These are phyloP conservation scores for Skeletonema potamos DNA, from an alignment of 108 stramenopile species.

Conservation along the genomic window DNA sequence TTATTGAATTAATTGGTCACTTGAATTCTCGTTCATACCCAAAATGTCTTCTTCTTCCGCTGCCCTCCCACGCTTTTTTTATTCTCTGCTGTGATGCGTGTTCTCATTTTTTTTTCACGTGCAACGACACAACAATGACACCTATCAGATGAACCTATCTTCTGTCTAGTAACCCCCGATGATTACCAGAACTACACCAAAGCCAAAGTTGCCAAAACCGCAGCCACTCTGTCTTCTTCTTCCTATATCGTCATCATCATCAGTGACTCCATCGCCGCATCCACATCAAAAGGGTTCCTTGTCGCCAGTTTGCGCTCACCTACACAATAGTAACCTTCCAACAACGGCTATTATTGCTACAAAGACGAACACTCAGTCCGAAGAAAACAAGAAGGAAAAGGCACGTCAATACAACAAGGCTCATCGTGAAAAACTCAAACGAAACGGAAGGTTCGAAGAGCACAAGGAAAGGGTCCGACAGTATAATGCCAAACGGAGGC, in stretches of 20 bases:
- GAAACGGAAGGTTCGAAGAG: not conserved
- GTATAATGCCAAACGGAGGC: not conserved
- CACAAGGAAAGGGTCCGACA: not conserved
- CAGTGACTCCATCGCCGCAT: not conserved
- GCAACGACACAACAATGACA: not conserved
- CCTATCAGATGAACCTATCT: not conserved
- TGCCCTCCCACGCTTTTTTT: not conserved
- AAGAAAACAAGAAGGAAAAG: not conserved
- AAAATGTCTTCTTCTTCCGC: not conserved
- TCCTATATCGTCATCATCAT: not conserved
- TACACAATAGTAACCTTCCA: not conserved
- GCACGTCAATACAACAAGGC: not conserved
- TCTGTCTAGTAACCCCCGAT: not conserved
- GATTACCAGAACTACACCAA: not conserved
- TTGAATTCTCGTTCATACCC: not conserved
- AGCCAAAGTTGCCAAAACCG: not conserved
- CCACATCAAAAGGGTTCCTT: not conserved
- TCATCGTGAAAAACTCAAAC: not conserved
- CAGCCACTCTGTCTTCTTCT: too few relatives aligned
- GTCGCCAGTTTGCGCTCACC: not conserved
- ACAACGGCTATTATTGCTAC: not conserved
- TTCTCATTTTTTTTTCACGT: not conserved
- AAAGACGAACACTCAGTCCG: too few relatives aligned
- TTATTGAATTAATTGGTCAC: not conserved
- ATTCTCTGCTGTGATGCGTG: too few relatives aligned